phyloP scores from a whole-genome alignment of 768 basidiomycete species.

The Mycena leptocephala region DNA sequence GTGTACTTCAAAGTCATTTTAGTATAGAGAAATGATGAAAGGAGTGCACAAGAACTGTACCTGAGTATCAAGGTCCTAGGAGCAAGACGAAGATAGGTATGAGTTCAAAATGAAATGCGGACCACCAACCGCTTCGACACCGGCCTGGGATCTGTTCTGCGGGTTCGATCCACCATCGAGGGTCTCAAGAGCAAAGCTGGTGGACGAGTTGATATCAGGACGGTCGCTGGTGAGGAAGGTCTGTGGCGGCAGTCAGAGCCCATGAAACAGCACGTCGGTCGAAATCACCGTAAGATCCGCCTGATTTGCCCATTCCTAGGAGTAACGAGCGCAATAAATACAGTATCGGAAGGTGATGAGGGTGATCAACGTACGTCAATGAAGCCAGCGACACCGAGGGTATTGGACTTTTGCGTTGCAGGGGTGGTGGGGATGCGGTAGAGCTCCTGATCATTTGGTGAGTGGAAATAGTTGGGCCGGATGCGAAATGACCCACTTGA shows the following conservation, averaged over 20 bases:
- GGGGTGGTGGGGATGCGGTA: conserved; percentile 42
- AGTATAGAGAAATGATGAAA: neutral
- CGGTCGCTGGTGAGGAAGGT: conserved; percentile 38
- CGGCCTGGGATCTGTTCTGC: conserved; percentile 21
- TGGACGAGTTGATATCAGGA: conserved; percentile 35
- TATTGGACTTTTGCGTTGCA: conserved; percentile 37
- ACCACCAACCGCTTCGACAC: conserved; percentile 42
- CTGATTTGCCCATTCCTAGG: neutral
- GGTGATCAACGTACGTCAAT: conserved; percentile 32
- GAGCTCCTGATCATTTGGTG: conserved; percentile 29
- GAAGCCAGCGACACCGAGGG: no score
- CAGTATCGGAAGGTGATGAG: conserved; percentile 4
- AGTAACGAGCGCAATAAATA: neutral
- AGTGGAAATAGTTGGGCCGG: conserved; percentile 10
- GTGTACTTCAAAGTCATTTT: conserved; percentile 53
- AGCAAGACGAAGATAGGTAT: neutral
- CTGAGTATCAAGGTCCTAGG: conserved; percentile 32
- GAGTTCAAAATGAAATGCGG: conserved; percentile 22
- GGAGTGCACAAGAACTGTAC: neutral
- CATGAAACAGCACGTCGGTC: neutral
- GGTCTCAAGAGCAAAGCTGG: conserved; percentile 38
- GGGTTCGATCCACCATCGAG: conserved; percentile 44
- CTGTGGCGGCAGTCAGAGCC: conserved; percentile 38
- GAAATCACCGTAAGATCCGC: conserved; percentile 9
- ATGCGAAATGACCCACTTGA: conserved; percentile 5